These are phyloP conservation scores for Cercospora berteroae DNA, from an alignment of 2,329 filamentous ascomycete genomes.

Conservation along the genomic window DNA sequence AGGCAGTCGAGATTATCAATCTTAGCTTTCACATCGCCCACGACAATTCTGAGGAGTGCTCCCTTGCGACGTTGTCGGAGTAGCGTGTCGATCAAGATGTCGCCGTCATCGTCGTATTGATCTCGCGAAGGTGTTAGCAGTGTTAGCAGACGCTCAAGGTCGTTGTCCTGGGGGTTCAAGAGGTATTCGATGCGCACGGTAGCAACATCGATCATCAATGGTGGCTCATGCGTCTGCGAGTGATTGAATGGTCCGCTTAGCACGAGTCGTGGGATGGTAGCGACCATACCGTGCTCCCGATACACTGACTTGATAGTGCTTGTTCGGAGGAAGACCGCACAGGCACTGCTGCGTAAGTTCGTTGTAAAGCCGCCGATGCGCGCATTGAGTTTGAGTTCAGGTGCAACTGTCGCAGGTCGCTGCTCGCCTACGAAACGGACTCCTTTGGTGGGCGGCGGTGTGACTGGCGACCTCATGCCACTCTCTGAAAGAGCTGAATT, in stretches of 20 bases:
- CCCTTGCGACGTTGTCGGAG: constrained; percentile 84
- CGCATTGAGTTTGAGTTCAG: constrained; percentile 65
- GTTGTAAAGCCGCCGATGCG: constrained; percentile 75
- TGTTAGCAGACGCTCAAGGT: constrained; percentile 77
- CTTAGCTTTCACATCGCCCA: constrained; percentile 63
- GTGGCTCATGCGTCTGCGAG: constrained; percentile 41
- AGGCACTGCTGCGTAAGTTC: constrained; percentile 73
- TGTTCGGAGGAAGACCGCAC: constrained; percentile 70
- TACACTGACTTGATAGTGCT: constrained; percentile 79
- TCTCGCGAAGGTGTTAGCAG: constrained; percentile 89
- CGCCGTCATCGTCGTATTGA: constrained; percentile 84
- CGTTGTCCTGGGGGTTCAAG: constrained; percentile 68
- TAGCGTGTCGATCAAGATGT: constrained; percentile 91
- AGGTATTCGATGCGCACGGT: constrained; percentile 69
- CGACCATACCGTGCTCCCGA: constrained; percentile 67
- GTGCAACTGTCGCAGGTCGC: constrained; percentile 29
- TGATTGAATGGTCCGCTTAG: constrained; percentile 63
- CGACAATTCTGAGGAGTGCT: constrained; percentile 68
- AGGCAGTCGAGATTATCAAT: constrained; percentile 65
- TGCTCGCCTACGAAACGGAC: constrained; percentile 57
- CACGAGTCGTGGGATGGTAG: constrained; percentile 73
- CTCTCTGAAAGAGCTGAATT: constrained; percentile 74
- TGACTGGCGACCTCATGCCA: constrained; percentile 34
- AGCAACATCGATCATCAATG: constrained; percentile 25
- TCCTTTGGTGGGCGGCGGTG: constrained; percentile 45